These are phyloP conservation scores for Wickerhamiella hasegawae DNA, from an alignment of 805 yeast genomes.

Conservation along the genomic window DNA sequence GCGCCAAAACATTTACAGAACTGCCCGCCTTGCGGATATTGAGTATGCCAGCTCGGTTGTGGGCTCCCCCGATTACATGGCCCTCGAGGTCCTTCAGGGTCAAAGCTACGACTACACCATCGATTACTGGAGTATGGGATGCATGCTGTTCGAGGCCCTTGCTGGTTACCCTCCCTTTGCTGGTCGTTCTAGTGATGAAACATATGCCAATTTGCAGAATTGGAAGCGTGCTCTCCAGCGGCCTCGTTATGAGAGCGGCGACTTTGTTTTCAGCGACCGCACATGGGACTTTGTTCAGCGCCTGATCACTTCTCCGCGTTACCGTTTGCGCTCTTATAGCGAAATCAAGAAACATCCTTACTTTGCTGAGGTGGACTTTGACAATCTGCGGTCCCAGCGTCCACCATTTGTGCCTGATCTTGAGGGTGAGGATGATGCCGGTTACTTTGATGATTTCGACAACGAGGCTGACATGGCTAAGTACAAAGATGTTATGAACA, in stretches of 20 bases:
- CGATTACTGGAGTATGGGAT: constrained; percentile 97
- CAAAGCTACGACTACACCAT: constrained; percentile 87
- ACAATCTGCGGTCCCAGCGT: constrained; percentile 42
- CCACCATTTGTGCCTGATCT: constrained; percentile 97
- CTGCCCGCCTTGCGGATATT: constrained; percentile 52
- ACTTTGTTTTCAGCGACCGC: constrained; percentile 85
- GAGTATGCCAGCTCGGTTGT: constrained; percentile 90
- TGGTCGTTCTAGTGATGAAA: constrained; percentile 85
- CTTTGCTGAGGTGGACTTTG: constrained; percentile 75
- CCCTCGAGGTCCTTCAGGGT: constrained; percentile 90
- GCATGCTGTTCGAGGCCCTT: constrained; percentile 89
- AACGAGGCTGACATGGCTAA: constrained; percentile 96
- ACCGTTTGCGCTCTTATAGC: constrained; percentile 60
- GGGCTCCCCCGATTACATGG: constrained; percentile 99
- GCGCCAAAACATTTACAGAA: constrained; percentile 72
- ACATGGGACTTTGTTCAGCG: constrained; percentile 82
- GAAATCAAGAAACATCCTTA: constrained; percentile 70
- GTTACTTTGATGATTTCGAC: constrained; percentile 93
- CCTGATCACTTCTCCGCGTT: constrained; percentile 63
- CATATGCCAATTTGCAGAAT: constrained; percentile 80
- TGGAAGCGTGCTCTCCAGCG: constrained; percentile 82
- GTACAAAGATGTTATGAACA: constrained; percentile 90
- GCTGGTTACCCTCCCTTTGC: constrained; percentile 97
- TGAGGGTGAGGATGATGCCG: constrained; percentile 95
- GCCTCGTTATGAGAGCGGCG: constrained; percentile 83